Evolutionary conservation across 495 filamentous ascomycete species (phyloP).

Genomic region (Xylaria scruposa): DNA sequence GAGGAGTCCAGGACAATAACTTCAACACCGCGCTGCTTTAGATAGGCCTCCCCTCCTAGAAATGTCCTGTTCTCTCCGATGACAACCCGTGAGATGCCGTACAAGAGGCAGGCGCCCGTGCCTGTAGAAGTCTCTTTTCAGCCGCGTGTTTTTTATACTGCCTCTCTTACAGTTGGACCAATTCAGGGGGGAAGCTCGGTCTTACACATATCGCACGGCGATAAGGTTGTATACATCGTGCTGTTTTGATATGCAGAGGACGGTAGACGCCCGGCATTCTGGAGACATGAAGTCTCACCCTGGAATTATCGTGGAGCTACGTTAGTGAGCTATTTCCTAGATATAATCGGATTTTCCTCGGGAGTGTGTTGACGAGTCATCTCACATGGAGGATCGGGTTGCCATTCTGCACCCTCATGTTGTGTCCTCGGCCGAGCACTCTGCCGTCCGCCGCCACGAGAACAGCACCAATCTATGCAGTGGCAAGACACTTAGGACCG

Average conservation of each 20-base stretch:
- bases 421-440: conserved; percentile 81
- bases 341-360: not conserved
- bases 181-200: not conserved
- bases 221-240: conserved; percentile 89
- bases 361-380: not conserved
- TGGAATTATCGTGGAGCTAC: conserved; percentile 37
- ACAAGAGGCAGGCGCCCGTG: conserved; percentile 79
- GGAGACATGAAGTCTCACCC: conserved; percentile 83
- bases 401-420: conserved; percentile 79
- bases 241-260: conserved; percentile 71
- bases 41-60: conserved; percentile 76
- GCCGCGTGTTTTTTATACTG: not conserved
- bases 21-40: conserved; percentile 74
- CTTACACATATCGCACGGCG: conserved; percentile 87
- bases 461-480: conserved; percentile 70
- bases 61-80: conserved; percentile 86
- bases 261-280: conserved; percentile 77
- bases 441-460: conserved; percentile 73
- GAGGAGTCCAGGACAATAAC: conserved; percentile 73
- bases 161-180: not conserved
- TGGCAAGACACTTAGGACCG: not conserved
- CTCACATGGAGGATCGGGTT: conserved; percentile 79
- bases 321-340: not conserved
- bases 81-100: conserved; percentile 80
- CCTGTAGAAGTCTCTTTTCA: conserved; percentile 29